Evolutionary conservation across 139 green algal species (phyloP).

Genomic region (Trebouxia sp.): DNA sequence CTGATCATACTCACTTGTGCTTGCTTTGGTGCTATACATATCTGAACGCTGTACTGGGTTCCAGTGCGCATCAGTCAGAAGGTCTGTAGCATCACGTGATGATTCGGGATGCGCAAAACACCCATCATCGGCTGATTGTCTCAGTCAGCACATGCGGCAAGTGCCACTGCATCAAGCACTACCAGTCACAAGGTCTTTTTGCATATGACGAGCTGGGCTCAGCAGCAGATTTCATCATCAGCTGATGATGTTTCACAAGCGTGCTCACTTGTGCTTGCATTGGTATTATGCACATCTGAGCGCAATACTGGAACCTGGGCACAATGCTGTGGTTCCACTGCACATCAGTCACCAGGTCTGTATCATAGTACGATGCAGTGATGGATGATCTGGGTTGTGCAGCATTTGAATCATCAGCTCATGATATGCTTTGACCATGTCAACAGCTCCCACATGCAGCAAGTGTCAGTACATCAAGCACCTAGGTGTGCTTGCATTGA

Average conservation of each 20-base stretch:
- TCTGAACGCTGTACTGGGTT: slow-evolving; percentile 8
- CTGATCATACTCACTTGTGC: slow-evolving; percentile 18
- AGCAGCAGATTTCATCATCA: slow-evolving; percentile 6
- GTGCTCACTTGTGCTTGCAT: slow-evolving; percentile 20
- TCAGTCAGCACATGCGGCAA: slow-evolving; percentile 11
- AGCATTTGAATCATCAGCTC: no score
- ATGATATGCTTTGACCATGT: slow-evolving; percentile 5
- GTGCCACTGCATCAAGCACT: slow-evolving; percentile 13
- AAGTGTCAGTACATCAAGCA: slow-evolving; percentile 5
- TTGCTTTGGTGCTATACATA: slow-evolving; percentile 6
- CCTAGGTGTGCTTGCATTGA: background rate
- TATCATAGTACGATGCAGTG: background rate
- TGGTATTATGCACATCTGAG: background rate
- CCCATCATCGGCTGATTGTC: slow-evolving; percentile 17
- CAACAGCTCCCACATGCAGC: background rate
- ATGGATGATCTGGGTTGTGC: no score
- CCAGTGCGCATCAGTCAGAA: slow-evolving; percentile 4
- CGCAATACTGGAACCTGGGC: background rate
- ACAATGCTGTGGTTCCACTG: slow-evolving; percentile 2
- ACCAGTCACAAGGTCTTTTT: slow-evolving; percentile 12
- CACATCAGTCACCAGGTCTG: slow-evolving; percentile 15
- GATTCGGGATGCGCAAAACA: slow-evolving; percentile 13
- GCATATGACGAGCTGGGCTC: background rate
- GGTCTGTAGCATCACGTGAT: slow-evolving; percentile 23
- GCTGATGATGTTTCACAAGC: background rate